These are phyloP conservation scores for Eremomyces bilateralis DNA, from an alignment of 495 filamentous ascomycete genomes.

Conservation along the genomic window DNA sequence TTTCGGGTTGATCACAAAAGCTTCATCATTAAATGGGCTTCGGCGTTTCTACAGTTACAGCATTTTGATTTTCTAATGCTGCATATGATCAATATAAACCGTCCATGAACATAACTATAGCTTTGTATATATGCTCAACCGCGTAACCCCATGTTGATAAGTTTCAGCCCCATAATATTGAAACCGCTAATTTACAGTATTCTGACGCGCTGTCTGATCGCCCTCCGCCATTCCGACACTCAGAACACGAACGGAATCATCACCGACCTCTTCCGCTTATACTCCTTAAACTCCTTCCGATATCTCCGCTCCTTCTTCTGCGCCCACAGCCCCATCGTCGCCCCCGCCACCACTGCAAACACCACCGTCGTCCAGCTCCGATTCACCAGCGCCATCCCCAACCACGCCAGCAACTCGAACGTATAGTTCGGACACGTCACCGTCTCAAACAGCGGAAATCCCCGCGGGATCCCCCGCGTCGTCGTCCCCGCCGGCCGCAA, in stretches of 20 bases:
- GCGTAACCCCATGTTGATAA: no score
- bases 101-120: no score
- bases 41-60: no score
- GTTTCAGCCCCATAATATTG: no score
- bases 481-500: constrained; percentile 56
- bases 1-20: no score
- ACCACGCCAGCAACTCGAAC: constrained; percentile 76
- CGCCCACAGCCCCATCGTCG: constrained; percentile 72
- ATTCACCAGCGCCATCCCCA: constrained; percentile 51
- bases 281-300: constrained; percentile 73
- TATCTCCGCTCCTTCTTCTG: constrained; percentile 81
- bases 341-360: constrained; percentile 43
- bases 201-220: no score
- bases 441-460: constrained; percentile 60
- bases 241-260: constrained; percentile 52
- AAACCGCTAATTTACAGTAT: no score
- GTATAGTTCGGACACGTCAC: constrained; percentile 97
- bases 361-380: constrained; percentile 53
- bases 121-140: no score
- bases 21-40: no score
- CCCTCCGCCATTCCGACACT: neutral
- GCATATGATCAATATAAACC: no score
- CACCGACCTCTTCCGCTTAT: constrained; percentile 65
- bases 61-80: no score
- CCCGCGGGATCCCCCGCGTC: constrained; percentile 66